Conservation (phyloP, 129 eudicot species). For the Deinandra increscens region DNA sequence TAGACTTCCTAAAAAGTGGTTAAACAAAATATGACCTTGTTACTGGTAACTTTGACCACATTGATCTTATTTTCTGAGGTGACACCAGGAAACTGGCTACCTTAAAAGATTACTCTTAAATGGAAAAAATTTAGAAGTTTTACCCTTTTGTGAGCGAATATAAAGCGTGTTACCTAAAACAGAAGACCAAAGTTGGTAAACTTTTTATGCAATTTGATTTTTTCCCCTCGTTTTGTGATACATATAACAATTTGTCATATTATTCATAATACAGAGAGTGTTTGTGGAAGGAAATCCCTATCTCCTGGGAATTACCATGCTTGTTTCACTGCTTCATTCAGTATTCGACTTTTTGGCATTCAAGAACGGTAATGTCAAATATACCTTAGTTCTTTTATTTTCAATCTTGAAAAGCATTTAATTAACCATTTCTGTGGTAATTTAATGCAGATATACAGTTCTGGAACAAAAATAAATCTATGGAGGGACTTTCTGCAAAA, state of each 20-base stretch:
- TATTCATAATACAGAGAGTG: conserved; percentile 64
- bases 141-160: not conserved
- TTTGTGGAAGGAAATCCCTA: conserved; percentile 96
- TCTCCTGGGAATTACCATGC: conserved; percentile 84
- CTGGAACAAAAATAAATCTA: conserved; percentile 97
- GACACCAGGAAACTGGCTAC: not conserved
- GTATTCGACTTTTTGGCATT: conserved; percentile 95
- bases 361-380: conserved; percentile 65
- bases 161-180: not conserved
- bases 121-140: not conserved
- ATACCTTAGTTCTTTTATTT: not conserved
- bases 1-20: not conserved
- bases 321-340: conserved; percentile 84
- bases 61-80: not conserved
- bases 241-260: not conserved
- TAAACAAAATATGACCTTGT: not conserved
- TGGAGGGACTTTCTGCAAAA: conserved; percentile 98
- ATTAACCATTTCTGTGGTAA: not conserved
- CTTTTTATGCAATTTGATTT: not conserved
- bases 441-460: conserved; percentile 73
- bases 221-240: not conserved
- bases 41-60: not conserved
- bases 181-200: not conserved
- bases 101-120: not conserved
- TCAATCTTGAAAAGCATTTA: conserved; percentile 8